Evolutionary conservation across 495 filamentous ascomycete species (phyloP).

Genomic region (Neurospora intermedia): DNA sequence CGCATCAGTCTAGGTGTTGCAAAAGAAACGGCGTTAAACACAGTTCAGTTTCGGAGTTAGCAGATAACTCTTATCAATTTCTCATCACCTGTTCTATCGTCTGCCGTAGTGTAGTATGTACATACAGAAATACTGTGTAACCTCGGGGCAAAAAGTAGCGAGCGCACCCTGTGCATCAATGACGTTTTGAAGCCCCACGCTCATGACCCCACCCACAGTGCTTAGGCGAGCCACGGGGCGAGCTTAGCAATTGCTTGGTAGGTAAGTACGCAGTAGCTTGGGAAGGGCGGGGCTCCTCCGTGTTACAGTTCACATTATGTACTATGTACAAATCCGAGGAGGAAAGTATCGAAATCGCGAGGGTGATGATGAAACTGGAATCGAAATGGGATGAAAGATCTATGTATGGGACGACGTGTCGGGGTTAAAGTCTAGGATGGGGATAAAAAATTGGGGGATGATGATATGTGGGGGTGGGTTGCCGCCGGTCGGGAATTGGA

Average conservation of each 20-base stretch:
- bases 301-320: neutral
- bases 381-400: no score
- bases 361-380: no score
- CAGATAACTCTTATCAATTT: no score
- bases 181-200: neutral
- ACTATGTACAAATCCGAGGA: no score
- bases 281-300: neutral
- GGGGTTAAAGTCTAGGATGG: no score
- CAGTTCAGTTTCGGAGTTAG: neutral
- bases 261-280: no score
- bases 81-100: neutral
- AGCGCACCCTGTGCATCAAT: neutral
- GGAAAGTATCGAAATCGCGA: neutral
- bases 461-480: neutral
- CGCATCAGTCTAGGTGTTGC: no score
- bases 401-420: no score
- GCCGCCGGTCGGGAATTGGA: neutral
- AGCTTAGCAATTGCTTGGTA: neutral
- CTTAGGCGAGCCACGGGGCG: neutral
- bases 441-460: neutral
- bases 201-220: neutral
- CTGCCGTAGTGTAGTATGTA: neutral
- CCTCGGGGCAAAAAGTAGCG: neutral
- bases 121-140: no score
- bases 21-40: neutral